Evolutionary conservation across 495 filamentous ascomycete genomes (phyloP).

Genomic region (Chaetomidium leptoderma): DNA sequence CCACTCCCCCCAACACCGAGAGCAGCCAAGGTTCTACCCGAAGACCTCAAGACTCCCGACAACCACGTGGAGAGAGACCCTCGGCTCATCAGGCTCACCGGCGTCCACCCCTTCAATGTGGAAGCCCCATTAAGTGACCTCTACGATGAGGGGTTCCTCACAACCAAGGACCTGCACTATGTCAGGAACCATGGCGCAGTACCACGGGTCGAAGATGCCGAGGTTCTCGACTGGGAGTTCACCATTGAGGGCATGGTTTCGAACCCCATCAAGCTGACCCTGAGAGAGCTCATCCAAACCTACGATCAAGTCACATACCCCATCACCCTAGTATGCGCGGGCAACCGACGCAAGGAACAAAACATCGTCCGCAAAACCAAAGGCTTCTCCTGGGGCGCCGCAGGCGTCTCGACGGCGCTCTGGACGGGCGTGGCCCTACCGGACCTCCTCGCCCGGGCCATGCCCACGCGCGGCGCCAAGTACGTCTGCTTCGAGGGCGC

Average conservation of each 20-base stretch:
- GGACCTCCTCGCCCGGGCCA: slow-evolving; percentile 66
- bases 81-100: slow-evolving; percentile 81
- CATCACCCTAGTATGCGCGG: slow-evolving; percentile 88
- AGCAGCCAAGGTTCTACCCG: slow-evolving; percentile 58
- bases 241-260: slow-evolving; percentile 82
- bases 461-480: slow-evolving; percentile 64
- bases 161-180: slow-evolving; percentile 88
- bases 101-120: slow-evolving; percentile 90
- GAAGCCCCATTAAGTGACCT: slow-evolving; percentile 79
- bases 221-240: slow-evolving; percentile 78
- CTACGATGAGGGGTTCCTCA: slow-evolving; percentile 85
- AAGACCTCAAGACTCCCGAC: slow-evolving; percentile 83
- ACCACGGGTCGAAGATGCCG: slow-evolving; percentile 66
- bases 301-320: slow-evolving; percentile 85
- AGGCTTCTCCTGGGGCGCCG: slow-evolving; percentile 93
- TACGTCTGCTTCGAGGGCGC: slow-evolving; percentile 95
- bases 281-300: slow-evolving; percentile 68
- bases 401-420: slow-evolving; percentile 81
- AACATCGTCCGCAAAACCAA: slow-evolving; percentile 89
- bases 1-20: slow-evolving; percentile 70
- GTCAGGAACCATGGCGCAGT: slow-evolving; percentile 94
- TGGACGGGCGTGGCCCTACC: slow-evolving; percentile 81
- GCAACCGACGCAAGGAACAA: slow-evolving; percentile 92
- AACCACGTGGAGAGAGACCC: slow-evolving; percentile 81
- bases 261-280: slow-evolving; percentile 65